These are phyloP conservation scores for Purshia tridentata DNA, from an alignment of 306 rosid genomes.

Conservation along the genomic window DNA sequence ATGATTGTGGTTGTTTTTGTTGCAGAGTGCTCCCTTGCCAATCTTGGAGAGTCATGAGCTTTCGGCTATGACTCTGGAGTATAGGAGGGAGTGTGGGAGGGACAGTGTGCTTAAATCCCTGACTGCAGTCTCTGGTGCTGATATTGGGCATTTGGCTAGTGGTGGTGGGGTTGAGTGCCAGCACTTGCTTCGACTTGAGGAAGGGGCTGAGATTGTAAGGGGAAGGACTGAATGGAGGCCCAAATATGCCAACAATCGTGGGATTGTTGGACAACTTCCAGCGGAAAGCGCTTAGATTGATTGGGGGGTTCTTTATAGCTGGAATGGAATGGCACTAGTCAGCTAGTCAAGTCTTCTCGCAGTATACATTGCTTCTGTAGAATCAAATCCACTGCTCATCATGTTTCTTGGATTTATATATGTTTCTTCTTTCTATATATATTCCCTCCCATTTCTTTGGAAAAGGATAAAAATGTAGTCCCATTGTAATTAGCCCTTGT, in stretches of 20 bases:
- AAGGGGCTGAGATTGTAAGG: constrained; percentile 83
- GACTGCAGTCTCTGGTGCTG: constrained; percentile 60
- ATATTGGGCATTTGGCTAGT: constrained; percentile 50
- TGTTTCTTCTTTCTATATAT: constrained; percentile 21
- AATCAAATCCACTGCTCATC: constrained; percentile 41
- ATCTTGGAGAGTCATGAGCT: constrained; percentile 96
- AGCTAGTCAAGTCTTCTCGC: constrained; percentile 9
- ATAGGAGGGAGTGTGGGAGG: constrained; percentile 97
- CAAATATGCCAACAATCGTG: constrained; percentile 53
- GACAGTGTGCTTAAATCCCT: constrained; percentile 91
- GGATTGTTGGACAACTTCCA: constrained; percentile 45
- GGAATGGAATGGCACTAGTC: constrained; percentile 28
- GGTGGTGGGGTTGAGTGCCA: constrained; percentile 68
- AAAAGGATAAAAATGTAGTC: constrained; percentile 34
- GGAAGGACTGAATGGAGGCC: constrained; percentile 95
- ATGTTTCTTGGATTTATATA: constrained; percentile 49
- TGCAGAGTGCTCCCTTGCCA: constrained; percentile 92
- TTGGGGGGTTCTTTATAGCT: constrained; percentile 20
- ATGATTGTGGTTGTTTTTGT: constrained; percentile 17
- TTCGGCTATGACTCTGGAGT: constrained; percentile 72
- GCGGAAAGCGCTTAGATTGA: constrained; percentile 46
- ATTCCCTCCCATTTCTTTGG: constrained; percentile 35
- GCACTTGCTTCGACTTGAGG: constrained; percentile 90
- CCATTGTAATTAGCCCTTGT: constrained; percentile 64
- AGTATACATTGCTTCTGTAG: constrained; percentile 32